Conservation (phyloP, 495 filamentous ascomycete species). For the Neurospora pannonica region DNA sequence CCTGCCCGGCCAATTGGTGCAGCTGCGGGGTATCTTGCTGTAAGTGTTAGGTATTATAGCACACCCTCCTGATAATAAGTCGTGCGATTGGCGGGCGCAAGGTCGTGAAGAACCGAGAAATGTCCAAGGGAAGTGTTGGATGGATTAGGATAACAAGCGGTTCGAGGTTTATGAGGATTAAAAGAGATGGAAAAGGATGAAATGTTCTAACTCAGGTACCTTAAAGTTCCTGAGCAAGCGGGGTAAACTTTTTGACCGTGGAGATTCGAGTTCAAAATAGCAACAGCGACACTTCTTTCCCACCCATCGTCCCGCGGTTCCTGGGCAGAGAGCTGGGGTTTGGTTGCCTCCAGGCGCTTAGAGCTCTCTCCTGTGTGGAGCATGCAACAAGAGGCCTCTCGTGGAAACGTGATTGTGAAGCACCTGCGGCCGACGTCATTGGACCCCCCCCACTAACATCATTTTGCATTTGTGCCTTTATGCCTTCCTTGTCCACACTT, state of each 20-base stretch:
- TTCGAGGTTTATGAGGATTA: background rate
- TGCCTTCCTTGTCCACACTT: background rate
- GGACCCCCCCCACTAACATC: conserved; percentile 1
- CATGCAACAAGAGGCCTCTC: conserved; percentile 20
- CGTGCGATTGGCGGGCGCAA: background rate
- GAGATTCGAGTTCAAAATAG: conserved; percentile 20
- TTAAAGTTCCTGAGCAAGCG: conserved; percentile 1
- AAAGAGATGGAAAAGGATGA: background rate
- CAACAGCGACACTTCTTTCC: conserved; percentile 7
- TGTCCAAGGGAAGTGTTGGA: background rate
- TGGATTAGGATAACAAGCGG: background rate
- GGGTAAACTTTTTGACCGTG: conserved; percentile 5
- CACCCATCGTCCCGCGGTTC: conserved; percentile 15
- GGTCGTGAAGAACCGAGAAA: background rate
- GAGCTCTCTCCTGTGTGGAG: conserved; percentile 21
- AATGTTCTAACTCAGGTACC: background rate
- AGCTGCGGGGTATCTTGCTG: background rate
- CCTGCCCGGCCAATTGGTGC: background rate
- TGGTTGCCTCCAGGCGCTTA: conserved; percentile 23
- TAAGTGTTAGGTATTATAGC: background rate
- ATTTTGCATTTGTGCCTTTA: background rate
- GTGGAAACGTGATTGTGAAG: background rate
- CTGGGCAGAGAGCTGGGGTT: background rate
- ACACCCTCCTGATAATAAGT: background rate
- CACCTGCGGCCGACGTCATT: conserved; percentile 24